phyloP scores from a whole-genome alignment of 2,329 filamentous ascomycete species.

The Fusarium decemcellulare region DNA sequence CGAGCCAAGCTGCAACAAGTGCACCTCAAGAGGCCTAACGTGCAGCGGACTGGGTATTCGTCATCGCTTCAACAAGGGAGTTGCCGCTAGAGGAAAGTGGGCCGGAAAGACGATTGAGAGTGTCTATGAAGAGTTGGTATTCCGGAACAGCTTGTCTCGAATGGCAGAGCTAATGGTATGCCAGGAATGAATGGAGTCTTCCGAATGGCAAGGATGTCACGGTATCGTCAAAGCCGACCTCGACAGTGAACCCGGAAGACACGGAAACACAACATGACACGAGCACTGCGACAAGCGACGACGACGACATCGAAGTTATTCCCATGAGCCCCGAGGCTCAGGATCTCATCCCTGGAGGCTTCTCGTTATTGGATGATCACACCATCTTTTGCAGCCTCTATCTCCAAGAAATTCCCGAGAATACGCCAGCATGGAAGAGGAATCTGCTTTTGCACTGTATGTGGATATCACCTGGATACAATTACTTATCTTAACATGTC shows the following conservation, averaged over 20 bases:
- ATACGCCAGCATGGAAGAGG: slow-evolving; percentile 29
- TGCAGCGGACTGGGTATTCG: slow-evolving; percentile 45
- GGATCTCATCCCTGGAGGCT: background rate
- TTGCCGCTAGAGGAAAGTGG: slow-evolving; percentile 45
- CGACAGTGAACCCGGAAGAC: background rate
- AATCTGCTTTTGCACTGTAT: slow-evolving; percentile 37
- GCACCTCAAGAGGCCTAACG: slow-evolving; percentile 36
- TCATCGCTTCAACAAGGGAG: slow-evolving; percentile 45
- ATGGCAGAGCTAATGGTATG: background rate
- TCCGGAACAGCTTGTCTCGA: background rate
- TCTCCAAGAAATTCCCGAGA: slow-evolving; percentile 24
- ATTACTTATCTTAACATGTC: too few species aligned
- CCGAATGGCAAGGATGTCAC: background rate
- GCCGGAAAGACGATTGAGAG: slow-evolving; percentile 44
- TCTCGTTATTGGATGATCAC: background rate
- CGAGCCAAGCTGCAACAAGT: slow-evolving; percentile 41
- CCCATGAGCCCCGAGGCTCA: background rate
- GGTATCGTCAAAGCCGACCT: background rate
- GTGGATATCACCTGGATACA: too few species aligned
- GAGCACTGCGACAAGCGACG: background rate
- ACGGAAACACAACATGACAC: background rate
- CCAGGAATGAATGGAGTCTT: slow-evolving; percentile 28
- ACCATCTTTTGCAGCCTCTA: slow-evolving; percentile 7
- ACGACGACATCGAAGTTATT: background rate
- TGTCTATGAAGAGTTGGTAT: slow-evolving; percentile 37